phyloP scores from a whole-genome alignment of 345 rosid species.

The Eucalyptus camaldulensis region DNA sequence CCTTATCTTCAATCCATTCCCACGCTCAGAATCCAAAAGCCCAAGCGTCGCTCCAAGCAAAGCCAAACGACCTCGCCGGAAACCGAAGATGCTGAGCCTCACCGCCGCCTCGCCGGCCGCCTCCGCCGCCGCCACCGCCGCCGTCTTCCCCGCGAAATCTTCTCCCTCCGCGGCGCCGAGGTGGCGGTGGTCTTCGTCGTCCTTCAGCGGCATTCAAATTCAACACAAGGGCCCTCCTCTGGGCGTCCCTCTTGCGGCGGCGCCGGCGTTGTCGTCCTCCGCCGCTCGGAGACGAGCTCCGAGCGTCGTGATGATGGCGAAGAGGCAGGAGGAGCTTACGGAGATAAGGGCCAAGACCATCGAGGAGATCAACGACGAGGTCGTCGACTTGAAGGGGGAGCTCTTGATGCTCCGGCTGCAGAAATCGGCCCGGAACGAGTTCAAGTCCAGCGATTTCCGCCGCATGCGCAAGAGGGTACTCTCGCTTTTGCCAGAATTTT shows the following conservation, averaged over 20 bases:
- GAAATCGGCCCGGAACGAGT: constrained; percentile 79
- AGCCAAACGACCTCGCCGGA: background rate
- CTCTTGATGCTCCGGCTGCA: constrained; percentile 84
- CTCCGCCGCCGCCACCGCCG: background rate
- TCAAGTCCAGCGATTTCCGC: constrained; percentile 82
- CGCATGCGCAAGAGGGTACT: constrained; percentile 78
- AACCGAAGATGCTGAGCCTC: constrained; percentile 39
- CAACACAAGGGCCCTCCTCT: constrained; percentile 14
- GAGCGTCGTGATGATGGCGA: constrained; percentile 67
- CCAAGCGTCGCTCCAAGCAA: background rate
- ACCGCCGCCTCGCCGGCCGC: constrained; percentile 34
- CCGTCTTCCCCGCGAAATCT: constrained; percentile 10
- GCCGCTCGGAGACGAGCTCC: background rate
- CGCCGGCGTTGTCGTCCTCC: background rate
- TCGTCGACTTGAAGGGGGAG: constrained; percentile 86
- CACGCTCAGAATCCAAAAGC: background rate
- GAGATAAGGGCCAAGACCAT: constrained; percentile 61
- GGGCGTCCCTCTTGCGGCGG: background rate
- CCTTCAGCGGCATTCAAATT: constrained; percentile 40
- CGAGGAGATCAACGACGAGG: constrained; percentile 76
- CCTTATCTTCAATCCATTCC: background rate
- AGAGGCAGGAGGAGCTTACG: constrained; percentile 67
- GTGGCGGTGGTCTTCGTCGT: constrained; percentile 4
- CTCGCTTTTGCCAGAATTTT: background rate
- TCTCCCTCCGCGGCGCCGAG: background rate